phyloP scores from a whole-genome alignment of 73 alveolate species.

The Symbiodinium natans region DNA sequence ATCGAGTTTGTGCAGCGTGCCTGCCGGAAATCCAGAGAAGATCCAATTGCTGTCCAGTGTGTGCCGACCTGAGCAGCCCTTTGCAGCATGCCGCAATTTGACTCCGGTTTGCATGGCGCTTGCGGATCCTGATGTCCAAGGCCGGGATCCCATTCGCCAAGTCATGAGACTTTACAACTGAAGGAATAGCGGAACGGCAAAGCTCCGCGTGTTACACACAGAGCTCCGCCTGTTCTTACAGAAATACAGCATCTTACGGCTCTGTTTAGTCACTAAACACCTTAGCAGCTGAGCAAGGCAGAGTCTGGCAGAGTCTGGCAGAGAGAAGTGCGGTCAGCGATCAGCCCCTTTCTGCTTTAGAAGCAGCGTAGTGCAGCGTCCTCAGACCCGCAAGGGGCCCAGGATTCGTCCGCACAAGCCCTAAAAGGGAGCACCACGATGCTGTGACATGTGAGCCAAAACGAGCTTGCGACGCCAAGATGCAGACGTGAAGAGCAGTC shows the following conservation, averaged over 20 bases:
- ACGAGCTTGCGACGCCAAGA: background rate
- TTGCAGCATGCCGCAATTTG: background rate
- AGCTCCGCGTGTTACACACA: background rate
- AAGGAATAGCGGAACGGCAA: background rate
- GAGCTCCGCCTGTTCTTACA: no score
- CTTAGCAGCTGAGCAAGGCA: no score
- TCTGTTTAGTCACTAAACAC: no score
- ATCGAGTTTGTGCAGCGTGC: constrained; percentile 77
- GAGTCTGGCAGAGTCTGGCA: no score
- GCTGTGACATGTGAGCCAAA: background rate
- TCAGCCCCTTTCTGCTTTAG: background rate
- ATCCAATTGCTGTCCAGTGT: constrained; percentile 72
- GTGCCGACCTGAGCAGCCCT: background rate
- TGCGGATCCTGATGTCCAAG: background rate
- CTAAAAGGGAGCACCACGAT: background rate
- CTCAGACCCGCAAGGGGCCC: background rate
- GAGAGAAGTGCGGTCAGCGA: background rate
- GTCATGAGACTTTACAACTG: constrained; percentile 71
- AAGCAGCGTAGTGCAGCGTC: background rate
- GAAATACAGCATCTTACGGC: no score
- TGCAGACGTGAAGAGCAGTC: no score
- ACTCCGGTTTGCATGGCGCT: background rate
- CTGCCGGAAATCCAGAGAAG: constrained; percentile 68
- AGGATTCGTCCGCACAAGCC: background rate
- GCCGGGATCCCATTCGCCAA: constrained; percentile 70